Percentiles rank a stretch among this genome's conserved stretches.
These are phyloP conservation scores for Lojkania enalia DNA, from an alignment of 2,329 filamentous ascomycete genomes.

Conservation along the genomic window DNA sequence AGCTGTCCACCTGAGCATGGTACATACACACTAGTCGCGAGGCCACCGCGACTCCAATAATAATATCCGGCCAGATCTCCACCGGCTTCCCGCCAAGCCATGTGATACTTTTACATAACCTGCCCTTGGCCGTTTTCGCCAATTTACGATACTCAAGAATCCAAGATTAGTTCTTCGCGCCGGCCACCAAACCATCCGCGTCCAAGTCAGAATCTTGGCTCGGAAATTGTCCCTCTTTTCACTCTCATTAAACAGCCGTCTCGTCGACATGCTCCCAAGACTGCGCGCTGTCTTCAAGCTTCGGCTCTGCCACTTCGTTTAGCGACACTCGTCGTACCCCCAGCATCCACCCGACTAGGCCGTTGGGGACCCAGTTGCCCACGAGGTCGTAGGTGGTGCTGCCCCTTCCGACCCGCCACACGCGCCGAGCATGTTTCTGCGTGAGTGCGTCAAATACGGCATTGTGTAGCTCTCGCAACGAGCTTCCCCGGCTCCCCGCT, in stretches of 20 bases:
- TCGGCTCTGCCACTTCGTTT: constrained; percentile 38
- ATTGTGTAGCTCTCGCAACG: constrained; percentile 78
- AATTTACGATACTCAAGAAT: neutral
- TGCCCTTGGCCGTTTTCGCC: neutral
- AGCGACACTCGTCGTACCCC: constrained; percentile 65
- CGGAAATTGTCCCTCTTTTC: constrained; percentile 7
- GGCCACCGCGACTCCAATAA: constrained; percentile 3
- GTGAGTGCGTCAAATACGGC: constrained; percentile 89
- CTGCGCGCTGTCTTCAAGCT: constrained; percentile 50
- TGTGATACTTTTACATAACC: constrained; percentile 24
- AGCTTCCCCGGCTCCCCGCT: constrained; percentile 63
- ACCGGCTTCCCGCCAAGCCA: constrained; percentile 11
- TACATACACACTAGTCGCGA: neutral
- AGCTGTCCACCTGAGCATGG: neutral
- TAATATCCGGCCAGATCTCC: constrained; percentile 7
- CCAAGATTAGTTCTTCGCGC: neutral
- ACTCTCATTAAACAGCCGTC: constrained; percentile 24
- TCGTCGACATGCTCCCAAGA: constrained; percentile 53
- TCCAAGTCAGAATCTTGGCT: constrained; percentile 6
- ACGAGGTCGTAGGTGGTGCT: constrained; percentile 84
- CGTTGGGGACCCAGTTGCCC: constrained; percentile 75
- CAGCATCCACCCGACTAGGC: constrained; percentile 92
- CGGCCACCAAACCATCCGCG: neutral
- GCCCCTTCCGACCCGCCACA: constrained; percentile 81
- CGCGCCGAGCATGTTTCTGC: constrained; percentile 59